Evolutionary conservation across 768 basidiomycete species (phyloP), one percentile per base, ranked within the genome.

Genomic region (Naganishia kalamii): DNA sequence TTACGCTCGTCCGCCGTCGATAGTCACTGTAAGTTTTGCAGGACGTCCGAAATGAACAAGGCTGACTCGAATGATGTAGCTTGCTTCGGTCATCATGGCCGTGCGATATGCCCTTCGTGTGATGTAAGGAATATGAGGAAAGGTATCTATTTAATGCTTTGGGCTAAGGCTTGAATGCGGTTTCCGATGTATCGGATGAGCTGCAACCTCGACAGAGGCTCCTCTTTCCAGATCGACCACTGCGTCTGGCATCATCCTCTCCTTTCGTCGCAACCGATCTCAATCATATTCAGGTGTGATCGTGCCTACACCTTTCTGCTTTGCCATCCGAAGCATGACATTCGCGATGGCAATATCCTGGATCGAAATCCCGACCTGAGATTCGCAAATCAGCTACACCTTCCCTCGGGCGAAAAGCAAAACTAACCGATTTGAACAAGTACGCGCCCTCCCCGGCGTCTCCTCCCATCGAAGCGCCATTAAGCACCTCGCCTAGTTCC

Each of bases 311-410:
- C 80, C 81, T 71, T 82, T 77, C 60, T 79, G 72, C 69, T 85
- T 79, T 1, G 90, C 90, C 59, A 81, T 81, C 4, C 82, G 77
- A 1, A 90, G 82, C 1, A 91, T 84, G 2, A 87, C 83, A 62
- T 79, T 81, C 11, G 89, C 85, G 65, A 93, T 89, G 0, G 86
- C 88, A 4, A 89, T 88, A 69, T 94, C 92, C 71, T 93, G 91
- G n/a, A 89, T 77, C 0, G 88, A 89, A 6, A 92, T 77, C 1
- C 92, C 91, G 48, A 78, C 77, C 74, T 75, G 46, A 13, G 21
- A 47, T 44, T 17, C 32, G 40, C 35, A 51, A 25, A 52, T 12
- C 49, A n/a, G 52, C 49, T 40, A 19, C 32, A 21, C 62, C 4
- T 43, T 15, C 50, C 33, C 1, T n/a, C n/a, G 17, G 19, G 19